Conservation (phyloP, 371 early-diverging fungal genomes). For the Mucor mucedo region DNA sequence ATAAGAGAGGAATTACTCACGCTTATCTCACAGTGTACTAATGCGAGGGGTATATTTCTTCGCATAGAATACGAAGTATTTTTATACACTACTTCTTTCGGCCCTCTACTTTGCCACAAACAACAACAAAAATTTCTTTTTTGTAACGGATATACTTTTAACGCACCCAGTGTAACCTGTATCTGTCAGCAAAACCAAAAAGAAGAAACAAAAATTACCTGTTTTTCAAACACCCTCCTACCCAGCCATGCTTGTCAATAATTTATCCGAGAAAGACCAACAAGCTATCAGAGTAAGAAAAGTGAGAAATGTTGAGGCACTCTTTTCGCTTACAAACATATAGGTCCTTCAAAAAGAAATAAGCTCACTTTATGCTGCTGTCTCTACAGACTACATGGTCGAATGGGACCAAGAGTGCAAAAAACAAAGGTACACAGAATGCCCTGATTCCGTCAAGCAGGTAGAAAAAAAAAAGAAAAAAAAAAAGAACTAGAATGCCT, state of each 20-base stretch:
- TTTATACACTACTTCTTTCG: no score
- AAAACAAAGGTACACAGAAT: conserved; percentile 19
- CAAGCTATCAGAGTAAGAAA: conserved; percentile 19
- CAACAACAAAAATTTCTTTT: no score
- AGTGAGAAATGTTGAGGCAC: neutral
- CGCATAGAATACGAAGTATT: no score
- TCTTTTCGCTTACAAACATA: neutral
- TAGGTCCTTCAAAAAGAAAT: conserved; percentile 20
- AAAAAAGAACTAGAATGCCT: no score
- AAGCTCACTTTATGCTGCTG: conserved; percentile 23
- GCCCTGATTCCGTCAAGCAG: conserved; percentile 30
- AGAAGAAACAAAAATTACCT: neutral
- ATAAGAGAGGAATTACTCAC: no score
- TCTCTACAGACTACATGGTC: conserved; percentile 27
- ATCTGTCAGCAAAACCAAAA: neutral
- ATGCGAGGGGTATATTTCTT: no score
- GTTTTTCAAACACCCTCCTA: neutral
- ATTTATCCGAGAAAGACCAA: conserved; percentile 20
- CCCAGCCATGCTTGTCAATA: conserved; percentile 17
- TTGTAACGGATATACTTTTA: neutral
- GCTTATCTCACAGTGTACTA: no score
- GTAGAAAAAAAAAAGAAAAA: neutral
- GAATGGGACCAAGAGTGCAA: conserved; percentile 28
- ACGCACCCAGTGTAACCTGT: neutral
- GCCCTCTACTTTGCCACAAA: no score